phyloP scores from a whole-genome alignment of 176 grass and related monocot species.

The Carex cristatella region DNA sequence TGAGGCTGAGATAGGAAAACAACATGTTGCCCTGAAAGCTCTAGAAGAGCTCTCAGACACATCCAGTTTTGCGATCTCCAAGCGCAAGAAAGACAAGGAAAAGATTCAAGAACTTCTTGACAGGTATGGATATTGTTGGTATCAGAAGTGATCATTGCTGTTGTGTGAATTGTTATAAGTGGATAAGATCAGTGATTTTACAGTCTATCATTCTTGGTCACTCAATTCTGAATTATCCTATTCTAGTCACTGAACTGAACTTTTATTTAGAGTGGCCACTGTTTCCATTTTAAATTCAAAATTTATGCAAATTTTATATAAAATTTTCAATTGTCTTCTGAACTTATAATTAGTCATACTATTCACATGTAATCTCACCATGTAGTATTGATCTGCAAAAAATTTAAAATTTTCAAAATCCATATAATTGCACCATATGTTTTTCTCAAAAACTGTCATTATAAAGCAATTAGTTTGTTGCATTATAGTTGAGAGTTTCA shows the following conservation, averaged over 20 bases:
- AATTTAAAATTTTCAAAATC: not conserved
- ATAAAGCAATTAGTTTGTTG: not conserved
- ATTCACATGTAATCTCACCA: not conserved
- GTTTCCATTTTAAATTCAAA: not conserved
- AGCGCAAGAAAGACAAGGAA: slow-evolving; percentile 98
- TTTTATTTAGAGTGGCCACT: not conserved
- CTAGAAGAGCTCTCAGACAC: slow-evolving; percentile 95
- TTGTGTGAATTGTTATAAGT: not conserved
- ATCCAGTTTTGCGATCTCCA: slow-evolving; percentile 84
- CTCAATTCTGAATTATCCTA: not conserved
- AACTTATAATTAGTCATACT: not conserved
- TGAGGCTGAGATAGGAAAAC: slow-evolving; percentile 84
- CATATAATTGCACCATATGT: not conserved
- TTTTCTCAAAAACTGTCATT: not conserved
- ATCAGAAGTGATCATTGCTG: not conserved
- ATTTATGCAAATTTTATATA: not conserved
- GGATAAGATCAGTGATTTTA: not conserved
- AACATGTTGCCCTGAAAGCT: slow-evolving; percentile 86
- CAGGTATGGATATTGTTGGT: slow-evolving; percentile 38
- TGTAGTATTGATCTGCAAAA: not conserved
- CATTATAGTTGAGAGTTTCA: not conserved
- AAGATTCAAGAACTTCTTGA: slow-evolving; percentile 95
- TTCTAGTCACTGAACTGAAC: not conserved
- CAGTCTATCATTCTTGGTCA: not conserved
- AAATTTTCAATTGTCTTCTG: not conserved